Evolutionary conservation across 306 rosid species (phyloP).

Genomic region (Rosa multiflora): DNA sequence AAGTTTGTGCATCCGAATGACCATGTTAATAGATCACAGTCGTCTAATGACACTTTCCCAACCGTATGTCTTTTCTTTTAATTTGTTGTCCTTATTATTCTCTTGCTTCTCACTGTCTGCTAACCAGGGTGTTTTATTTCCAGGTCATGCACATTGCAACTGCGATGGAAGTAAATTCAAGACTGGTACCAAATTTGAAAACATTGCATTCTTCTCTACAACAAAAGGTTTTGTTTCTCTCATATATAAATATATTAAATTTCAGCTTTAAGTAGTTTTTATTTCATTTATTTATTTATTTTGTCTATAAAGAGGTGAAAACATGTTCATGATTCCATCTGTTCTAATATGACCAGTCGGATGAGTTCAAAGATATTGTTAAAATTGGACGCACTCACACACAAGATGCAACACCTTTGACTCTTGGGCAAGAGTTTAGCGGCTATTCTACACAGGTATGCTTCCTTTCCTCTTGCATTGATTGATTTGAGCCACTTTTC

Average conservation of each 20-base stretch:
- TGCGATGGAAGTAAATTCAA: slow-evolving; percentile 76
- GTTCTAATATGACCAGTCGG: slow-evolving; percentile 49
- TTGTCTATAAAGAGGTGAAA: background rate
- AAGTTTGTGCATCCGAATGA: slow-evolving; percentile 97
- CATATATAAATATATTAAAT: background rate
- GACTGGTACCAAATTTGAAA: slow-evolving; percentile 78
- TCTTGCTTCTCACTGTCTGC: background rate
- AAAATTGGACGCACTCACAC: slow-evolving; percentile 99
- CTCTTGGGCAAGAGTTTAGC: slow-evolving; percentile 98
- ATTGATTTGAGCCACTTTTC: slow-evolving; percentile 7
- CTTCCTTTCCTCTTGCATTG: slow-evolving; percentile 17
- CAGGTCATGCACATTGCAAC: slow-evolving; percentile 99
- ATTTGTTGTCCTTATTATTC: background rate
- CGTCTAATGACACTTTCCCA: slow-evolving; percentile 97
- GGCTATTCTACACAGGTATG: slow-evolving; percentile 97
- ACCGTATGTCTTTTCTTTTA: slow-evolving; percentile 56
- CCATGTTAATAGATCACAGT: slow-evolving; percentile 96
- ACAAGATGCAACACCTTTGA: slow-evolving; percentile 98
- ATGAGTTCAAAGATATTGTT: slow-evolving; percentile 90
- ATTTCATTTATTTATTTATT: background rate
- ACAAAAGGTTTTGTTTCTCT: slow-evolving; percentile 62
- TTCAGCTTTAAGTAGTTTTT: background rate
- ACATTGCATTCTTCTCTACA: slow-evolving; percentile 63
- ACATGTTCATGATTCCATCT: background rate
- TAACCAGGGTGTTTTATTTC: slow-evolving; percentile 10